These are phyloP conservation scores for Oldenlandia corymbosa DNA, from an alignment of 257 asterid species.

Conservation along the genomic window DNA sequence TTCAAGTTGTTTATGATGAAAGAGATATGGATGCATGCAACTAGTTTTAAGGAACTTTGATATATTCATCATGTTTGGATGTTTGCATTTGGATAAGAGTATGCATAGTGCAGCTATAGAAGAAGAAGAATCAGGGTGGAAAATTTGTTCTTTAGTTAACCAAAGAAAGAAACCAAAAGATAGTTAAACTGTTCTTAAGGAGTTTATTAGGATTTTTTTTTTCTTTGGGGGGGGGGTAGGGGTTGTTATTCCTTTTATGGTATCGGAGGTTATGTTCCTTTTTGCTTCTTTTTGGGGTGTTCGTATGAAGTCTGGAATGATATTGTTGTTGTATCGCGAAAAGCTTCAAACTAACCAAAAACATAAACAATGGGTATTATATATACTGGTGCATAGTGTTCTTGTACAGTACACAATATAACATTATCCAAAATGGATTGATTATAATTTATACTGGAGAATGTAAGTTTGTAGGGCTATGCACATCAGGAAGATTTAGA, in stretches of 20 bases:
- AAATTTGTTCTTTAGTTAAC: no score
- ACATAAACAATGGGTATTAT: neutral
- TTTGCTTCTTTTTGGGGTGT: neutral
- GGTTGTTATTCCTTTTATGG: no score
- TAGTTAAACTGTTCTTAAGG: no score
- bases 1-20: neutral
- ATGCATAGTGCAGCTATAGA: no score
- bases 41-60: no score
- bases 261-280: no score
- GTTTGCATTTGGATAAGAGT: neutral
- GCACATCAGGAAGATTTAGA: neutral
- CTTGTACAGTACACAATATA: neutral
- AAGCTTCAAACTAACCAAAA: neutral
- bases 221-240: no score
- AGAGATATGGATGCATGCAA: no score
- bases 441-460: neutral
- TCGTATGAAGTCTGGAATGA: neutral
- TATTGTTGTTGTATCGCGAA: neutral
- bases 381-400: neutral
- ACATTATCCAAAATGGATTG: neutral
- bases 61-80: neutral
- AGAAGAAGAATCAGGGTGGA: neutral
- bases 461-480: neutral
- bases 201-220: no score
- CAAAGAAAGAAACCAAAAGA: no score